A percentile compares a stretch with the other conserved stretches of the same genome.
Evolutionary conservation across 768 basidiomycete genomes (phyloP).

Genomic region (Tulasnella sp.): DNA sequence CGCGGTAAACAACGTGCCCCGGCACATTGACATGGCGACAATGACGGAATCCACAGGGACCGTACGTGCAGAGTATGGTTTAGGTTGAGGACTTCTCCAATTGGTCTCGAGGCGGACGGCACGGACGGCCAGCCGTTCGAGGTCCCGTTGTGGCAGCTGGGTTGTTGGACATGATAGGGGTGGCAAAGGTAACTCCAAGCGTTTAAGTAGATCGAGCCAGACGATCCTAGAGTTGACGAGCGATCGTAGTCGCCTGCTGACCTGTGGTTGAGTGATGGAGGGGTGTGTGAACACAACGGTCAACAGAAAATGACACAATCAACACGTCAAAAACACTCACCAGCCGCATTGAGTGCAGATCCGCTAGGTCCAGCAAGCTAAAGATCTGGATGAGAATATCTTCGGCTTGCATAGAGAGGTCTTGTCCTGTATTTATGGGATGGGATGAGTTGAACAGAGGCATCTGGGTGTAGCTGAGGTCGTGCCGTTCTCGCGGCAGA

Average conservation of each 20-base stretch:
- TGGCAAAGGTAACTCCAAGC: conserved; percentile 26
- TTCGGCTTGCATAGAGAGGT: conserved; percentile 2
- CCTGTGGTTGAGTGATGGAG: conserved; percentile 21
- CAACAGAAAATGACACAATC: background rate
- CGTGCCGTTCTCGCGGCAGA: conserved; percentile 14
- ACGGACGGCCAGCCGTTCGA: conserved; percentile 24
- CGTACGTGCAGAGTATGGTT: conserved; percentile 2
- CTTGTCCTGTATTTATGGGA: background rate
- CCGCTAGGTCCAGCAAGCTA: conserved; percentile 22
- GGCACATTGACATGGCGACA: conserved; percentile 26
- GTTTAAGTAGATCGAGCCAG: conserved; percentile 23
- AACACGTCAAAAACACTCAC: conserved; percentile 27
- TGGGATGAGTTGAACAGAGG: background rate
- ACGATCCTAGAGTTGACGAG: conserved; percentile 33
- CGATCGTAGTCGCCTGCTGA: conserved; percentile 17
- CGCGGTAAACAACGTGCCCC: conserved; percentile 31
- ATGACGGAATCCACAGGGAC: conserved; percentile 28
- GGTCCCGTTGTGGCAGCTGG: conserved; percentile 1
- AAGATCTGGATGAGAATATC: conserved; percentile 27
- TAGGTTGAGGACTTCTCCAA: conserved; percentile 24
- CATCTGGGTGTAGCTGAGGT: background rate
- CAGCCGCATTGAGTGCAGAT: conserved; percentile 28
- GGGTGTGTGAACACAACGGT: conserved; percentile 8
- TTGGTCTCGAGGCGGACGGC: conserved; percentile 27
- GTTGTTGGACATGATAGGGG: background rate